phyloP scores from a whole-genome alignment of 352 stramenopile genomes.

The Peronospora destructor region DNA sequence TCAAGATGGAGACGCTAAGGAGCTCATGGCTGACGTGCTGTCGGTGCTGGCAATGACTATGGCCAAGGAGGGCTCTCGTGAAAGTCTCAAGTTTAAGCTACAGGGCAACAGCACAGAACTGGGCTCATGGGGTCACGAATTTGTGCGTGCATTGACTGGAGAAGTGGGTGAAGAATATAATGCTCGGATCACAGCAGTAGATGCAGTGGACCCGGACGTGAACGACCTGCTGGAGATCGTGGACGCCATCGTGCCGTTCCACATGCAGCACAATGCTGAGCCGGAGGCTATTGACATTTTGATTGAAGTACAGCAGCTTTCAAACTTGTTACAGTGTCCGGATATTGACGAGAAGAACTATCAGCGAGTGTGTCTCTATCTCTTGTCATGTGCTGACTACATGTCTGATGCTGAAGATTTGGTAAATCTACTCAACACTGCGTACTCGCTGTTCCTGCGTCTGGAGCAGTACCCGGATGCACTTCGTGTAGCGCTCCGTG shows the following conservation, averaged over 20 bases:
- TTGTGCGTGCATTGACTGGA: constrained; percentile 94
- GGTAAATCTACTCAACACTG: constrained; percentile 84
- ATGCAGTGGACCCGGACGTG: constrained; percentile 57
- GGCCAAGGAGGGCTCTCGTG: constrained; percentile 88
- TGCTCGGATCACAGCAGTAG: constrained; percentile 54
- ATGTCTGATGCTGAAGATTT: constrained; percentile 98
- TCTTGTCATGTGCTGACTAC: constrained; percentile 96
- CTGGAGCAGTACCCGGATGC: constrained; percentile 94
- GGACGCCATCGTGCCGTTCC: constrained; percentile 98
- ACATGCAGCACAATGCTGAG: constrained; percentile 99
- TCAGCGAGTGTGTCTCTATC: constrained; percentile 96
- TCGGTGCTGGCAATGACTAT: constrained; percentile 98
- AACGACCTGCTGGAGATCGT: constrained; percentile 93
- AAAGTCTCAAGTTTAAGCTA: constrained; percentile 89
- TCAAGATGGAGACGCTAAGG: constrained; percentile 55
- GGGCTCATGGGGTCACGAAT: constrained; percentile 98
- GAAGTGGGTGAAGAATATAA: constrained; percentile 95
- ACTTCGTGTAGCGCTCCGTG: constrained; percentile 93
- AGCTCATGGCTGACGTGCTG: constrained; percentile 81
- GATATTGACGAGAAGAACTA: constrained; percentile 98
- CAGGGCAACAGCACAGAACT: constrained; percentile 87
- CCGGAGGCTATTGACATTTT: constrained; percentile 98
- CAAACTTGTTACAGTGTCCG: constrained; percentile 89
- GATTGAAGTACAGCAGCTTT: constrained; percentile 96
- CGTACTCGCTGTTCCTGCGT: constrained; percentile 93